A percentile compares a stretch with the other conserved stretches of the same genome.
phyloP scores from a whole-genome alignment of 225 moss, liverwort and hornwort species.

The Climacium dendroides region DNA sequence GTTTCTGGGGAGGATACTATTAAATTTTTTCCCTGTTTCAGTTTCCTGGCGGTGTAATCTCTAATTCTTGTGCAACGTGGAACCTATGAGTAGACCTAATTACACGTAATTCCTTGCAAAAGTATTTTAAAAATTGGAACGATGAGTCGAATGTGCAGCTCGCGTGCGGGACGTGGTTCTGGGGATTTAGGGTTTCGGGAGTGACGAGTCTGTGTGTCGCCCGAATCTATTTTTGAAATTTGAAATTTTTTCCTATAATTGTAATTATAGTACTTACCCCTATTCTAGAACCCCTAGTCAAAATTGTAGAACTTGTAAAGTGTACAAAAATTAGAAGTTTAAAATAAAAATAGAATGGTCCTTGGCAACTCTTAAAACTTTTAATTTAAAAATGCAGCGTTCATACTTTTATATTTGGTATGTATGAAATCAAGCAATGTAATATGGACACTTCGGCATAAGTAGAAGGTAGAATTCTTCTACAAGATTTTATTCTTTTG shows the following conservation, averaged over 20 bases:
- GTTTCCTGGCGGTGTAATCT: not conserved
- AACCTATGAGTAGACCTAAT: not conserved
- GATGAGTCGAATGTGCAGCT: not conserved
- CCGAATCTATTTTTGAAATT: not conserved
- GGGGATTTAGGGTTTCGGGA: not conserved
- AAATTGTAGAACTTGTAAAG: not conserved
- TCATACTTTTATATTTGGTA: not conserved
- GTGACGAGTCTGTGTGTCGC: not conserved
- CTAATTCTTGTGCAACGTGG: not conserved
- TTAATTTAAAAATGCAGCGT: not conserved
- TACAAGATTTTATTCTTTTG: not conserved
- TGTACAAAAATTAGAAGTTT: not conserved
- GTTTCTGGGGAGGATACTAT: not conserved
- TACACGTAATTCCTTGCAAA: not conserved
- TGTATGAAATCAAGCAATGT: not conserved
- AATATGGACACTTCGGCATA: not conserved
- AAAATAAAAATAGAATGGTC: not conserved
- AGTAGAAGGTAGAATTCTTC: fast-evolving
- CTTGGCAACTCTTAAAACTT: not conserved
- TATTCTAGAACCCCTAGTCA: not conserved
- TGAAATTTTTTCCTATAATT: not conserved
- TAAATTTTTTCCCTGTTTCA: not conserved
- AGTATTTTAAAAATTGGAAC: not conserved
- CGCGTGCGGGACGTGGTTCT: too few relatives aligned
- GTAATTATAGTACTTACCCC: not conserved